phyloP scores from a whole-genome alignment of 208 protist species.

The Trypanosoma boissoni region DNA sequence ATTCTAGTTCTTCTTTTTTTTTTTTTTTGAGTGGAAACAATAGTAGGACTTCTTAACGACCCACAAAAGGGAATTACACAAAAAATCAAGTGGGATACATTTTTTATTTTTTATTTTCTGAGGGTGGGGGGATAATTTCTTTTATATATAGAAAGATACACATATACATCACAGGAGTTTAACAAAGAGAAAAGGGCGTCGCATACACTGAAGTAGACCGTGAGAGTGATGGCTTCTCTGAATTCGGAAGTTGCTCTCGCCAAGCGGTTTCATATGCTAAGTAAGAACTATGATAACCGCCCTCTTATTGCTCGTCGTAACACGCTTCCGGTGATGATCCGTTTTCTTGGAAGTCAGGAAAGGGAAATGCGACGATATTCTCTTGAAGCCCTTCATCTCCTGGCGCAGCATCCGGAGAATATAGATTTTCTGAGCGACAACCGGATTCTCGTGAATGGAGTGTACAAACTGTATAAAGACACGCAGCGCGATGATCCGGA shows the following conservation, averaged over 20 bases:
- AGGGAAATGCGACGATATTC: conserved; percentile 70
- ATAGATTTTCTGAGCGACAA: conserved; percentile 62
- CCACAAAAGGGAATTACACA: no score
- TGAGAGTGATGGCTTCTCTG: conserved; percentile 54
- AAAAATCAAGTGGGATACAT: no score
- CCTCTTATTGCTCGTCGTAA: conserved; percentile 80
- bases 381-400: conserved; percentile 62
- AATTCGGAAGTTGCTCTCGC: conserved; percentile 79
- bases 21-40: not conserved
- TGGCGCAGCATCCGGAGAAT: conserved; percentile 87
- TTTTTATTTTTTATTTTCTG: no score
- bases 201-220: not conserved
- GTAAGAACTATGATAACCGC: conserved; percentile 70
- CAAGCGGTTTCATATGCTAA: conserved; percentile 71
- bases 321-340: conserved; percentile 73
- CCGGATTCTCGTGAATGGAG: conserved; percentile 37
- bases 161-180: no score
- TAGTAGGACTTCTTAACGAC: no score
- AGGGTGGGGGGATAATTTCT: no score
- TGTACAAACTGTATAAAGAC: conserved; percentile 71
- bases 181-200: not conserved
- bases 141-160: no score
- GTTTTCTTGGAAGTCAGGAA: conserved; percentile 81
- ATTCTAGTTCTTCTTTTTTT: conserved; percentile 2
- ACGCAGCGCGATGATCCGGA: conserved; percentile 79